Evolutionary conservation across 805 yeast species (phyloP).

Genomic region (Metschnikowia gelsemii): DNA sequence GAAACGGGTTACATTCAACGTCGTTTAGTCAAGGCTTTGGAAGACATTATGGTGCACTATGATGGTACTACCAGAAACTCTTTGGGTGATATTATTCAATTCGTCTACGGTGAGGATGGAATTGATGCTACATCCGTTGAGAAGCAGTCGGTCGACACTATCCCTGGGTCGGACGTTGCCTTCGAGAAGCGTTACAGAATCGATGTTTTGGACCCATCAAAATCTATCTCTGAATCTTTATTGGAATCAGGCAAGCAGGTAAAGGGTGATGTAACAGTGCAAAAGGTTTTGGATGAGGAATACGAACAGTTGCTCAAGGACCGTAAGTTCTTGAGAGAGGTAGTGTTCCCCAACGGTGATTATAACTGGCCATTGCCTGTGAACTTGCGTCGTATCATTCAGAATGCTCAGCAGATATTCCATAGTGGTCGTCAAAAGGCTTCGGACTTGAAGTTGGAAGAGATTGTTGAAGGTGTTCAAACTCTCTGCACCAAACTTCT

Average conservation of each 20-base stretch:
- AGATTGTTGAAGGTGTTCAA: conserved; percentile 71
- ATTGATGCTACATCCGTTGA: conserved; percentile 98
- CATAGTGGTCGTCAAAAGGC: conserved; percentile 88
- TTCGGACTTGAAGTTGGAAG: conserved; percentile 82
- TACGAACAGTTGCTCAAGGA: conserved; percentile 74
- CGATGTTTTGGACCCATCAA: conserved; percentile 71
- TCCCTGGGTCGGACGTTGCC: conserved; percentile 84
- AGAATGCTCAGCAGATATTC: conserved; percentile 96
- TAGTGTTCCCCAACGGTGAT: conserved; percentile 90
- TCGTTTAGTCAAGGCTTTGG: conserved; percentile 94
- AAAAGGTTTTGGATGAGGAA: conserved; percentile 78
- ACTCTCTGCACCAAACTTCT: conserved; percentile 62
- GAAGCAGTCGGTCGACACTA: conserved; percentile 91
- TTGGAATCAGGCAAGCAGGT: conserved; percentile 90
- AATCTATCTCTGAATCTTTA: conserved; percentile 64
- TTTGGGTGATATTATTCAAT: conserved; percentile 92
- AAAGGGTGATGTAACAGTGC: conserved; percentile 83
- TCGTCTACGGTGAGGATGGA: conserved; percentile 98
- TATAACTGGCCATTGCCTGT: conserved; percentile 97
- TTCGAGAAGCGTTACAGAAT: conserved; percentile 84
- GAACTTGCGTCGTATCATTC: conserved; percentile 91
- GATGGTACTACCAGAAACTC: conserved; percentile 99
- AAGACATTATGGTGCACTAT: conserved; percentile 96
- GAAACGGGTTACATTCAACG: conserved; percentile 99
- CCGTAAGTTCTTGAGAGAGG: conserved; percentile 73